Evolutionary conservation across 495 filamentous ascomycete species (phyloP), one percentile per base, ranked within the genome.

Genomic region (Rhizodiscina lignyota): DNA sequence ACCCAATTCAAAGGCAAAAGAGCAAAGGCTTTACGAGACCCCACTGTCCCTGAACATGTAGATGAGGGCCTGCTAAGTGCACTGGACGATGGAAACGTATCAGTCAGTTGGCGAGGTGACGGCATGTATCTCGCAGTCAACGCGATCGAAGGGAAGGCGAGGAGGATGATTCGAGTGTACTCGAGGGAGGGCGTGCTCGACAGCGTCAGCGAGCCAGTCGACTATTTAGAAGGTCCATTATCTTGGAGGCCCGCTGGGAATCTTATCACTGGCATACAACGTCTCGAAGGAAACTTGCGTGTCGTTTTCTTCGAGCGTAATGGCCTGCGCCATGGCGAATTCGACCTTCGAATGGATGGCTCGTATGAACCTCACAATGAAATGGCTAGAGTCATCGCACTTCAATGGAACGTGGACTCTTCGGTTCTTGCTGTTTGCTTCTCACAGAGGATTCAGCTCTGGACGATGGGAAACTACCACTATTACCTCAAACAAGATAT

Each of bases 281-380:
- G 79, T 10, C 54, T 74, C 11, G 55, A 71, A 18, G 70, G 79
- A 33, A 63, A 64, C 2, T 58, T 79, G n/a, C 75, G 89, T 47
- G 77, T 96, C 26, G 77, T 93, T 2, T 94, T 96, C 57, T 97
- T 97, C 48, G 89, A 97, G 59, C 69, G 84, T 41, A 97, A 97
- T 52, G 89, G 89, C 19, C 66, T 97, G 33, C 72, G 89, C 18
- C 89, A 97, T 59, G 89, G 89, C 2, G 72, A 93, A 50, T 96
- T 94, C 46, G 70, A 73, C 16, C 63, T 96, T 11, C 70, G 78
- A 30, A 55, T 79, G 2, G 71, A 69, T 2, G 30, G 30, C 16
- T 15, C 10, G 12, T 13, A 6, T 8, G 24, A 6, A 6, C 8
- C 6, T 8, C 8, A 6, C 6, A 51, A 67, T n/a, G 60, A 60